Percentiles rank a stretch among this genome's conserved stretches.
Conservation (phyloP, 495 filamentous ascomycete genomes). For the Neurospora pannonica region DNA sequence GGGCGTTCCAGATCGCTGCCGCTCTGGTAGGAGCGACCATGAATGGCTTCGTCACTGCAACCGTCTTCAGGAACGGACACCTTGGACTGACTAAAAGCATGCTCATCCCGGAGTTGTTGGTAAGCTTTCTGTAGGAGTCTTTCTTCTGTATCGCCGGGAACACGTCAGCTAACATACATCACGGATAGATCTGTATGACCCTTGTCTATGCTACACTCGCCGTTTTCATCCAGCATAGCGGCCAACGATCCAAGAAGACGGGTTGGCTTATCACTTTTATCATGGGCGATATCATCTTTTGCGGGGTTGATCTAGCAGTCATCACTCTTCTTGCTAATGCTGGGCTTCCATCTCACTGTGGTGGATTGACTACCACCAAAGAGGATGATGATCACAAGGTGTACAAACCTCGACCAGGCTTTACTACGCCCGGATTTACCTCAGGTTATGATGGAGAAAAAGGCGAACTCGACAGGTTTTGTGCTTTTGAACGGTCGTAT, state of each 20-base stretch:
- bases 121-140: conserved; percentile 11
- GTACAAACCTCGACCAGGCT: conserved; percentile 1
- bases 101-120: conserved; percentile 27
- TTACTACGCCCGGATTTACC: conserved; percentile 21
- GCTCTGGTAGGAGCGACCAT: conserved; percentile 18
- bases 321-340: conserved; percentile 23
- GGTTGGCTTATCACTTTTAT: conserved; percentile 17
- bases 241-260: conserved; percentile 15
- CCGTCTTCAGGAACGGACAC: conserved; percentile 13
- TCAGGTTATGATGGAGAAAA: conserved; percentile 4
- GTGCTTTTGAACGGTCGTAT: conserved; percentile 24
- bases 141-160: not conserved
- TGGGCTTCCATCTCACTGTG: conserved; percentile 28
- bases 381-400: conserved; percentile 3
- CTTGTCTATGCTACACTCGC: conserved; percentile 27
- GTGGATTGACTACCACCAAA: conserved; percentile 16
- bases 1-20: conserved; percentile 22
- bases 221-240: conserved; percentile 22
- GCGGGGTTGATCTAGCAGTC: conserved; percentile 18
- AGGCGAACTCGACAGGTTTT: conserved; percentile 26
- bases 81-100: conserved; percentile 20
- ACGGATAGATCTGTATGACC: conserved; percentile 19
- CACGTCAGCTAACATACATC: not conserved
- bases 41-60: conserved; percentile 30
- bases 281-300: conserved; percentile 21